Evolutionary conservation across 495 filamentous ascomycete species (phyloP), one percentile per base, ranked within the genome.

Genomic region (Aspergillus conjunctus): DNA sequence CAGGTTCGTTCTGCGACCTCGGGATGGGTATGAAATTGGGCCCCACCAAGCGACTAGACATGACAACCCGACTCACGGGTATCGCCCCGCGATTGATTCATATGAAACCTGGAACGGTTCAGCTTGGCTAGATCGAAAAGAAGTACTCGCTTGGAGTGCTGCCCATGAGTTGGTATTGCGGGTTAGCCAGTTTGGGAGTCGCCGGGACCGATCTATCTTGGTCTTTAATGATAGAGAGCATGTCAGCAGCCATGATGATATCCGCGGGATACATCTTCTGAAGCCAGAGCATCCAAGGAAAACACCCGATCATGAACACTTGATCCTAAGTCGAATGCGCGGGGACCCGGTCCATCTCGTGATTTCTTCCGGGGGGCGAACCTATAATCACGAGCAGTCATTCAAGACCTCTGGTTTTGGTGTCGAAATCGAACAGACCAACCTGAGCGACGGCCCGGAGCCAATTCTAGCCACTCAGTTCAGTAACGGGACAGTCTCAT

Each of bases 41-140:
- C 56, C 68, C 17, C 64, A 72, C 32, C 67, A 66, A 52, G 62
- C 65, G 21, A 72, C 57, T 20, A 68, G 73, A 58, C 65, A 39
- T 55, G 70, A 74, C 56, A 83, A 79, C 26, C 86, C 88, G 54
- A 90, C 85, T 4, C 79, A 88, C 62, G 86, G 85, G 7, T 89
- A 86, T 65, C 77, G 79, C 30, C 86, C 87, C 17, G 76, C 81
- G 18, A 79, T 90, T 26, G 83, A 88, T 63, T 83, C 82, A 12
- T 85, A 85, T 59, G 84, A 88, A 54, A 67, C 73, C 6, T 84
- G 81, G 77, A 76, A 76, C 58, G 78, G 78, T 4, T 68, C 70
- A 0, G 49, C 60, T 41, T 88, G 85, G 85, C 69, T 73, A 15
- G 77, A 83, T 49, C 71, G 81, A 62, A 78, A 76, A 43, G 85